Base-by-base conservation (phyloP, 306 rosid genomes). In the Sicyos edulis region DNA sequence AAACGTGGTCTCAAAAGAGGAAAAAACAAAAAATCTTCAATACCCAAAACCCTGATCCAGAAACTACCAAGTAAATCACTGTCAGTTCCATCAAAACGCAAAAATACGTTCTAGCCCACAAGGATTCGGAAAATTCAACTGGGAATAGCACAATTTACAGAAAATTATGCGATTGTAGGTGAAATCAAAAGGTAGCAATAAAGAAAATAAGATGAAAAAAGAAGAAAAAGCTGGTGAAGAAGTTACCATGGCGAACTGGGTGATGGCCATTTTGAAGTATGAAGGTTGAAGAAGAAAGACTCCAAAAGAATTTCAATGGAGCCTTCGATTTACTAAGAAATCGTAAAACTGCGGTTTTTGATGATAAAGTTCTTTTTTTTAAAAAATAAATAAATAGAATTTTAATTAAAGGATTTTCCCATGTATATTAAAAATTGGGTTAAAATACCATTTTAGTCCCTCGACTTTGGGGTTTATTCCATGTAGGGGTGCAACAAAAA, bases 241-340 rank as follows among this genome's bases (percentile, higher is more conserved):
- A 73, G 73, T 63, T 83, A 92, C 97, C 97, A 92, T 92, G 63
- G 95, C 91, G 87, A 92, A 92, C 79, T 92, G 89, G 80, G 92
- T 85, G 84, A 88, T 81, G 75, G 86, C 86, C 83, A 88, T 89
- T 71, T 6, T 29, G 55, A 67, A 61, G 60, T 71, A 54, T 13
- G 40, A 13, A 42, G 20, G 6, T 59, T 45, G 24, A 13, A 44
- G 15, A 20, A 26, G 29, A 26, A 26, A 26, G 29, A 26, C 29
- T 26, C 73, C 17, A 2, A 44, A 21, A 32, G 54, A 65, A 11
- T 65, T 44, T 11, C 11, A 44, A 24, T 1, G 0, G 69, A 15
- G 68, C 8, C 21, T 44, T 65, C 37, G 71, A 66, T 66, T 66
- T 65, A 2, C 32, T 19, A 45, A 20, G 71, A 13, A 44, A 44